Base-by-base conservation (phyloP, 176 grass and related monocot species). In the Ananas comosus region DNA sequence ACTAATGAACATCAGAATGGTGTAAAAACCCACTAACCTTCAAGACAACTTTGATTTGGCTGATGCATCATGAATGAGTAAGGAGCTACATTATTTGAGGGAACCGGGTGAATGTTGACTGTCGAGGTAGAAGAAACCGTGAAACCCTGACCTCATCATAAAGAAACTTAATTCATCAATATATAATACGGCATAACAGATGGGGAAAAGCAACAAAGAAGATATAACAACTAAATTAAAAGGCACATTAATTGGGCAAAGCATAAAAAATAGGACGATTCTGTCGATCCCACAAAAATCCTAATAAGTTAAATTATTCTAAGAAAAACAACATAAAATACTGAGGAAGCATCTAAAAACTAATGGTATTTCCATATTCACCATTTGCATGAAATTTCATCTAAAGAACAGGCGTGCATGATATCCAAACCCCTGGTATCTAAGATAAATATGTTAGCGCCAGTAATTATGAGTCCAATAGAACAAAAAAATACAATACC, bases 81-180 rank as follows among this genome's bases (percentile, higher is more conserved):
- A 51, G 78, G 75, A 64, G 72, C 14, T 63, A 79, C 51, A 50
- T 67, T 87, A 49, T 80, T 71, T 57, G 85, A 65, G 59, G 79
- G 58, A 54, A 82, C 42, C 66, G 85, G 79, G n/a, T 93, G 80
- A 69, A 70, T 72, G 83, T 83, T 82, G 75, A 48, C 13, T 25
- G 74, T 49, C 14, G 67, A 65, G 33, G 75, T 66, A 82, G 80
- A 86, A 66, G 73, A 52, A 18, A 74, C 33, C 75, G 86, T 84
- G 66, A 86, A 88, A 10, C 86, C 87, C 82, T 99, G 82, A 78
- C 90, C 80, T 76, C 49, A 71, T 63, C 78, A 80, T 83, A 16
- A 28, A 73, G 33, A 53, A 76, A 42, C 64, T 12, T 52, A 18
- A 6, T 61, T 9, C 21, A 61, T 68, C 16, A 65, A 53, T 59